Percentiles rank a stretch among this genome's conserved stretches.
phyloP scores from a whole-genome alignment of 2,329 filamentous ascomycete genomes.

The Juglanconis sp. region DNA sequence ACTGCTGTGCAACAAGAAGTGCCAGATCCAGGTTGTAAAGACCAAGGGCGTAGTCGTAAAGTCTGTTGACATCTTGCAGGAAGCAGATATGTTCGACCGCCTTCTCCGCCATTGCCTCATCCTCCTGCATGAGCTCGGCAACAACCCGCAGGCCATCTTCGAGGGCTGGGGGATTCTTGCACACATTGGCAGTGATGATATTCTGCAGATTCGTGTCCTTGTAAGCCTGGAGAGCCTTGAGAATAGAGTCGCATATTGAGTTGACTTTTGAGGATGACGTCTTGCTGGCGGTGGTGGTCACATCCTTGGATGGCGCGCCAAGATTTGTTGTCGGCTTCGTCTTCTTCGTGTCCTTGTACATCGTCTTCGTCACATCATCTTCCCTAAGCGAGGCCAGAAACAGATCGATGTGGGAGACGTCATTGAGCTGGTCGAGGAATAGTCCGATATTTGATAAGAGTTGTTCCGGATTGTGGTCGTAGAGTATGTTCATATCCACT shows the following conservation, averaged over 20 bases:
- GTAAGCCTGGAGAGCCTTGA: constrained; percentile 61
- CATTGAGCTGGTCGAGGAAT: constrained; percentile 82
- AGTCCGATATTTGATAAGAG: constrained; percentile 73
- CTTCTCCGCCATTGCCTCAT: constrained; percentile 72
- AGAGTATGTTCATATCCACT: constrained; percentile 96
- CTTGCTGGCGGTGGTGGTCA: constrained; percentile 2
- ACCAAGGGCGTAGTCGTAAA: constrained; percentile 87
- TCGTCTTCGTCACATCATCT: constrained; percentile 88
- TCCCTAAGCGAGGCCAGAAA: constrained; percentile 85
- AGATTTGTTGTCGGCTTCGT: constrained; percentile 9
- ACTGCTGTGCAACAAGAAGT: constrained; percentile 88
- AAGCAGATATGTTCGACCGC: constrained; percentile 98
- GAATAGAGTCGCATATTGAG: constrained; percentile 79
- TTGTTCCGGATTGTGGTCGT: constrained; percentile 85
- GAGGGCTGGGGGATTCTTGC: constrained; percentile 86
- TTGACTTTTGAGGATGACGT: constrained; percentile 67
- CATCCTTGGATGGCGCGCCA: not conserved
- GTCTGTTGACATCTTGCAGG: constrained; percentile 84
- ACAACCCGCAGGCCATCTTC: constrained; percentile 81
- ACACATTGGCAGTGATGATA: constrained; percentile 90
- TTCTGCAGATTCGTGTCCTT: constrained; percentile 75
- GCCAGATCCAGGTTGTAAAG: constrained; percentile 90
- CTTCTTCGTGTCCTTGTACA: constrained; percentile 84
- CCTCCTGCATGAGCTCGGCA: constrained; percentile 66
- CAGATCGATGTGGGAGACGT: constrained; percentile 79